phyloP scores from a whole-genome alignment of 208 protist species.

The Trypanosoma melophagium region DNA sequence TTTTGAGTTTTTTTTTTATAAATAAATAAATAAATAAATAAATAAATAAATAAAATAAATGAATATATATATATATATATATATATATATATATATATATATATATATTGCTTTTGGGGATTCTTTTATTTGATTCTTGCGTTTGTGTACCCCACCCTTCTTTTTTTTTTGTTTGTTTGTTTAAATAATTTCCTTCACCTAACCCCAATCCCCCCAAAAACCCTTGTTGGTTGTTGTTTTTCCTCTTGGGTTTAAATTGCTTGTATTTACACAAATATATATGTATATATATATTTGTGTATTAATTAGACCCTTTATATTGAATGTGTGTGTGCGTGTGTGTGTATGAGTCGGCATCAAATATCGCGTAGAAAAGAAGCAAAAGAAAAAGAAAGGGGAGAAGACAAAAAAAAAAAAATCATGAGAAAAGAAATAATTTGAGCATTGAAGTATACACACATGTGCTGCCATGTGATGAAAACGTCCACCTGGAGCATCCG shows the following conservation, averaged over 20 bases:
- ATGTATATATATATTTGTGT: not conserved
- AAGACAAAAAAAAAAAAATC: conserved; percentile 8
- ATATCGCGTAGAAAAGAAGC: not conserved
- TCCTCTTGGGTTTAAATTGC: not conserved
- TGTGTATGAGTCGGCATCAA: not conserved
- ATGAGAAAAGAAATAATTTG: too few relatives aligned
- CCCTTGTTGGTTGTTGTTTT: conserved; percentile 5
- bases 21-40: too few relatives aligned
- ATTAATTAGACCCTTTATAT: not conserved
- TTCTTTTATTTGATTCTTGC: not conserved
- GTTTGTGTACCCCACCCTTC: not conserved
- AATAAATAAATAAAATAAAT: too few relatives aligned
- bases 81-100: too few relatives aligned
- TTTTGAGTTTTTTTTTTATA: too few relatives aligned
- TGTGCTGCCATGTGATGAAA: not conserved
- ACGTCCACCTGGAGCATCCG: not conserved
- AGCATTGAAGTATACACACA: too few relatives aligned
- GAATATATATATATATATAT: too few relatives aligned
- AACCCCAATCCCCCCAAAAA: too few relatives aligned
- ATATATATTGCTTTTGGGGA: not conserved
- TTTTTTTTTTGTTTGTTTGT: not conserved
- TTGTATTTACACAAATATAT: not conserved
- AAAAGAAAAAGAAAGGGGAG: conserved; percentile 10
- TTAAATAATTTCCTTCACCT: too few relatives aligned
- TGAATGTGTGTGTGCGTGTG: not conserved